A percentile compares a stretch with the other conserved stretches of the same genome.
These are phyloP conservation scores for Apiospora sp. DNA, from an alignment of 2,329 filamentous ascomycete genomes.

Conservation along the genomic window DNA sequence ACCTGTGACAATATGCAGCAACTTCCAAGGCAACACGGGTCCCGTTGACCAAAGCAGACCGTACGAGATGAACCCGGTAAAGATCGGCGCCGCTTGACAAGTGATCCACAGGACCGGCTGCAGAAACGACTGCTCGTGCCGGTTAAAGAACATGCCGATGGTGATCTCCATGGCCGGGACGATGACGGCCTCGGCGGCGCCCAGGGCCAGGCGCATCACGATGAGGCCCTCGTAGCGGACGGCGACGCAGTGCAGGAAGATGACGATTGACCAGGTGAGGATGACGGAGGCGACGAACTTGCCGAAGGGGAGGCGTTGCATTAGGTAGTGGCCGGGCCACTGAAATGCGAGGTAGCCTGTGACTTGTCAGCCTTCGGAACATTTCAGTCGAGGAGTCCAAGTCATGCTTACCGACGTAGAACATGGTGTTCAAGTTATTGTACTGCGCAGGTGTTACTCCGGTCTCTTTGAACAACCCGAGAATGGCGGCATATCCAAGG, in stretches of 20 bases:
- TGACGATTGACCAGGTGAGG: conserved; percentile 45
- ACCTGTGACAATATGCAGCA: conserved; percentile 50
- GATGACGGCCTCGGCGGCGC: conserved; percentile 45
- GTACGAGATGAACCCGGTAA: conserved; percentile 49
- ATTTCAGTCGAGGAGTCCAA: not conserved
- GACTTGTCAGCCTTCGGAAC: conserved; percentile 33
- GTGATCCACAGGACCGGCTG: conserved; percentile 46
- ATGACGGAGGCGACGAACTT: conserved; percentile 44
- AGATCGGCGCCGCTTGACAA: conserved; percentile 45
- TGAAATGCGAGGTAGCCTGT: conserved; percentile 44
- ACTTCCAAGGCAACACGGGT: conserved; percentile 46
- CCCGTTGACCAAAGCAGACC: conserved; percentile 48
- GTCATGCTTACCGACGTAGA: conserved; percentile 47
- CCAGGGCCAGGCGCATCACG: conserved; percentile 46
- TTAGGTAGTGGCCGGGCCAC: conserved; percentile 49
- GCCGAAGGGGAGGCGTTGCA: conserved; percentile 49
- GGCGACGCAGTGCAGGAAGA: conserved; percentile 49
- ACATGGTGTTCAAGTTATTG: conserved; percentile 51
- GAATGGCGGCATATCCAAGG: conserved; percentile 48
- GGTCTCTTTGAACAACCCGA: conserved; percentile 51
- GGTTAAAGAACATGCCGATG: conserved; percentile 49
- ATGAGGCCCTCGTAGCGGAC: conserved; percentile 46
- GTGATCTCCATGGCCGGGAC: conserved; percentile 52
- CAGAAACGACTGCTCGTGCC: conserved; percentile 43
- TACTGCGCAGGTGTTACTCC: conserved; percentile 47